Evolutionary conservation across 495 filamentous ascomycete genomes (phyloP), one percentile per base, ranked within the genome.

Genomic region (Daldinia bambusicola): DNA sequence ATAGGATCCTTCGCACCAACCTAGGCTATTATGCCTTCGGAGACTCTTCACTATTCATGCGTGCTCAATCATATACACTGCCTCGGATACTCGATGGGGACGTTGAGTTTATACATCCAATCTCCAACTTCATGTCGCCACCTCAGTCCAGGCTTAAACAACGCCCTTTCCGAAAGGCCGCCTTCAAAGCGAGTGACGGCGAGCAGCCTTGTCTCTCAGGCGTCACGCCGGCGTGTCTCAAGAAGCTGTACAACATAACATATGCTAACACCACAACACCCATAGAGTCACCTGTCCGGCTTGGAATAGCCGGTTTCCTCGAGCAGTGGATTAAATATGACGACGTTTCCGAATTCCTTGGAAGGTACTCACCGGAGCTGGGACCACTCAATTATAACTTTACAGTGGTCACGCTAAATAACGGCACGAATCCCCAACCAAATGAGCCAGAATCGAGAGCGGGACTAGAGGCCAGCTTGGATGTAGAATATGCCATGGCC

Each of bases 251-350:
- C 70, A 82, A 82, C 66, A 74, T 83, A 53, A 78, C 71, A 22
- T 81, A 81, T 59, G 53, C 58, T 18, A 37, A 66, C 45, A 59
- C 57, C 4, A 52, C 62, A 10, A 63, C 71, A 16, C 70, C 75
- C 0, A 38, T 36, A 60, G n/a, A 51, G 6, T 76, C 74, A 8
- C 75, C 76, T 4, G 74, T 76, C 4, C 73, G 80, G 0, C 77
- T 93, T 14, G 91, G 90, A 9, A 84, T 95, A 48, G 90, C 86
- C 37, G 90, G 91, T 1, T 95, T 87, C 70, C 77, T 92, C 1
- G 87, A 90, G 43, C 85, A 93, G 70, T 89, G 85, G 71, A 89
- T 88, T 62, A 85, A 86, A 30, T 84, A 88, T 55, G 68, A 75
- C 26, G 90, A 92, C 70, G 82, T 91, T 2, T 58, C 80, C 2